Base-by-base conservation (phyloP, 2,329 filamentous ascomycete genomes). In the Didymella pomorum region DNA sequence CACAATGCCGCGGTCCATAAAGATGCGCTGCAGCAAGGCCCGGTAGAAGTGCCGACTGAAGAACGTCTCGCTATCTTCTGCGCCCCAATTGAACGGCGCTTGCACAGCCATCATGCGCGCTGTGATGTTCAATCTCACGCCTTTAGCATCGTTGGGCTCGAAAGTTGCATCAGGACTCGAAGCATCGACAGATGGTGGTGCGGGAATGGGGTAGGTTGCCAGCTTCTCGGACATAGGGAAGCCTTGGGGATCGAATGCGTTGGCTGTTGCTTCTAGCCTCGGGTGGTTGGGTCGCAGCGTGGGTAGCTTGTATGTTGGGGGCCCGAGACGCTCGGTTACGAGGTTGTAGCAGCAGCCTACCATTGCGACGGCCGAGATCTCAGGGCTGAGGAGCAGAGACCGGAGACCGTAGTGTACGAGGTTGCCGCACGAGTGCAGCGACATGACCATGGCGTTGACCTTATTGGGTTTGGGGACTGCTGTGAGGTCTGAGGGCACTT, bases 261-360 rank as follows among this genome's bases (percentile, higher is more conserved):
- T 84, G 1, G 90, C 88, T 42, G 92, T 91, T 25, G 84, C 80
- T 14, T 84, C 80, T 0, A 93, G 83, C 1, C 92, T 87, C 2
- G 85, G 68, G 83, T 93, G 92, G 80, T 73, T 89, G 69, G 91
- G 89, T 9, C 93, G 89, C 33, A 94, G 84, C 47, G 87, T 86
- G 1, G 92, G 89, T 20, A 92, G 84, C 76, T 97, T 97, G 81
- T 91, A 94, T 0, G 92, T 93, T 18, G 92, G 90, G 1, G 93
- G 91, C 0, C 92, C 91, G 12, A 97, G 85, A 56, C 91, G 88
- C 78, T 98, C 95, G 0, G 94, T 97, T 67, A 98, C 81, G 6
- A 98, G 86, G 70, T 99, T 99, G 83, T 99, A 98, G 82, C 95
- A 99, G 81, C 95, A 99, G 45, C 95, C 95, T 60, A 99, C 92